Base-by-base conservation (phyloP, 192 early-diverging fungal genomes). In the Entomortierella chlamydospora region DNA sequence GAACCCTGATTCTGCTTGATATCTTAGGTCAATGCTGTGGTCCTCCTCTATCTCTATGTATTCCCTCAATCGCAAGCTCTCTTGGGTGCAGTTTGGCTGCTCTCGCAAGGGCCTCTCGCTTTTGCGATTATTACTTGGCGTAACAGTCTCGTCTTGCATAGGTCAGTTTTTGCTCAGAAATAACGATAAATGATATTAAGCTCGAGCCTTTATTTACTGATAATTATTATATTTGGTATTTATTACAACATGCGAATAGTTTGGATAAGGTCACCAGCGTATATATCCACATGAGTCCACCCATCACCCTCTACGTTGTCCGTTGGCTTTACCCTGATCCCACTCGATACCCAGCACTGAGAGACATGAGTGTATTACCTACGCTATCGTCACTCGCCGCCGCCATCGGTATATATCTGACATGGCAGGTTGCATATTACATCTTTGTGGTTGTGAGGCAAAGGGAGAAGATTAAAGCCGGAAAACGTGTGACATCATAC, bases 251-350 rank as follows among this genome's bases (percentile, higher is more conserved):
- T 84, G 20, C 77, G 18, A 43, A 86, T 72, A 89, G 88, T 5
- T 43, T 92, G 37, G 91, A 92, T 78, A 92, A 92, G 73, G 84
- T 89, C n/a, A 89, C 87, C 11, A 89, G 87, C 2, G 83, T 92
- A 12, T 83, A 83, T 49, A 89, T 92, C 51, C 91, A 92, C 65
- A 89, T 92, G 60, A 83, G 83, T 45, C 91, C 91, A 2, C 83
- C 88, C 6, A 79, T 92, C 31, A 73, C 88, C 9, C 72, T 84
- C 0, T 92, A 90, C 60, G 68, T 73, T 22, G 67, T 90, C 34
- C 85, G 91, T 17, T 92, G 91, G 91, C 61, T 90, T 43, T 81
- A 82, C 25, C 72, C 69, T 22, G 83, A 80, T 43, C 72, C 63
- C 1, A 41, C 60, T 26, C 72, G 71, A 25, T 83, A 83, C 72